Conservation (phyloP, 1,139 yeast species). For the Kodamaea plutei region DNA sequence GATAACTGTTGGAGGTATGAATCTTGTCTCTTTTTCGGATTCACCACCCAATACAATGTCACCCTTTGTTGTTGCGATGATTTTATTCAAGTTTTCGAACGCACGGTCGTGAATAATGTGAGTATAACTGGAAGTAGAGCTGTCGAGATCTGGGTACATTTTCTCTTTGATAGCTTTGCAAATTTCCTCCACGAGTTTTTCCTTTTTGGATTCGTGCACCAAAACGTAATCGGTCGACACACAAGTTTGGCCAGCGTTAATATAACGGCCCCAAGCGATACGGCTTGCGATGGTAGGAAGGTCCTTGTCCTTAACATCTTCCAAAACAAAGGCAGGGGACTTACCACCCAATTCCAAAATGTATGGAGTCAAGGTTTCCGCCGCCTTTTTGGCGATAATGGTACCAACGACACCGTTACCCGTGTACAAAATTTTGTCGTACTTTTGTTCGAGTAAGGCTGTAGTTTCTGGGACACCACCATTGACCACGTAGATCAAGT, state of each 20-base stretch:
- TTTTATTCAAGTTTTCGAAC: conserved; percentile 45
- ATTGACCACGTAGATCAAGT: conserved; percentile 57
- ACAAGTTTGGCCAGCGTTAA: conserved; percentile 89
- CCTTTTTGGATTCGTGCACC: conserved; percentile 49
- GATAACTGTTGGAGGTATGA: conserved; percentile 72
- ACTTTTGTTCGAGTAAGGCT: conserved; percentile 58
- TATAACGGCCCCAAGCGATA: conserved; percentile 72
- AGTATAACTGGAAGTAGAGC: conserved; percentile 38
- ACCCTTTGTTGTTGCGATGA: conserved; percentile 56
- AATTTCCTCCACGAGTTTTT: conserved; percentile 45
- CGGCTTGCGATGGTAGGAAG: conserved; percentile 58
- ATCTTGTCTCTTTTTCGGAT: conserved; percentile 41
- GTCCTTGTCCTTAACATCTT: conserved; percentile 41
- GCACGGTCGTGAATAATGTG: conserved; percentile 64
- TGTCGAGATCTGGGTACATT: conserved; percentile 40
- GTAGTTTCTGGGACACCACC: conserved; percentile 76
- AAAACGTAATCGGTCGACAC: conserved; percentile 82
- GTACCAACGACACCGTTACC: conserved; percentile 78
- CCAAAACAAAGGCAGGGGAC: conserved; percentile 73
- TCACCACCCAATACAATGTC: conserved; percentile 54
- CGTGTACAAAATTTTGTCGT: conserved; percentile 83
- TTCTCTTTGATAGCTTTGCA: conserved; percentile 39
- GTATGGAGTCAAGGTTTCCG: conserved; percentile 76
- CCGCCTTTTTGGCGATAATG: conserved; percentile 77
- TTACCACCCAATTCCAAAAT: conserved; percentile 92